A percentile compares a stretch with the other conserved stretches of the same genome.
Conservation (phyloP, 495 filamentous ascomycete species). For the Xylaria sp. region DNA sequence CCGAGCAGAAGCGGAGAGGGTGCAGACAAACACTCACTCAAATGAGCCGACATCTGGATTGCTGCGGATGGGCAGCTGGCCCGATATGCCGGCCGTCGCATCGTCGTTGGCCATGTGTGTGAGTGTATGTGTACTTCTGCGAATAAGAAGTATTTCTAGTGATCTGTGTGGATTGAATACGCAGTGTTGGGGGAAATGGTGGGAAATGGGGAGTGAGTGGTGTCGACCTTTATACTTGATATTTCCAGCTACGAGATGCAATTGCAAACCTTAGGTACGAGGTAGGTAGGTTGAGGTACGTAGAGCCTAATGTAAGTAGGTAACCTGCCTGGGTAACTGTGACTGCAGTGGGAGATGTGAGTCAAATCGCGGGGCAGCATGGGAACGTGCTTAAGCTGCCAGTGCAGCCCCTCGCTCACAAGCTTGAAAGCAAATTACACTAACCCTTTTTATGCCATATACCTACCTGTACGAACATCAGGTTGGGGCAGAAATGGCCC, state of each 20-base stretch:
- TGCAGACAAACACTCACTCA: conserved; percentile 32
- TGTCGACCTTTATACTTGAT: not conserved
- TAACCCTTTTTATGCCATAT: not conserved
- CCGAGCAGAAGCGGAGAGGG: not conserved
- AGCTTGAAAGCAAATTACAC: not conserved
- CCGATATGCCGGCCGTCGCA: conserved; percentile 34
- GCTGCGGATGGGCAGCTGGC: conserved; percentile 38
- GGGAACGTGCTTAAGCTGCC: conserved; percentile 2
- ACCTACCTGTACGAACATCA: not conserved
- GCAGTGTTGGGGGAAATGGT: not conserved
- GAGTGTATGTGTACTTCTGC: not conserved
- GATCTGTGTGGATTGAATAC: not conserved
- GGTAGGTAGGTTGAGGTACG: not conserved
- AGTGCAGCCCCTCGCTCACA: not conserved
- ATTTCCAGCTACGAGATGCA: not conserved
- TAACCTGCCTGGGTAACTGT: not conserved
- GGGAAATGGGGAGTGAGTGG: too few species aligned
- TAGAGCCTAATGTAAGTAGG: not conserved
- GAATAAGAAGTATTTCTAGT: not conserved
- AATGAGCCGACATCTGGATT: conserved; percentile 42
- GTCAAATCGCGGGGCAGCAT: conserved; percentile 29
- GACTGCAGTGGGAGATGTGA: conserved; percentile 17
- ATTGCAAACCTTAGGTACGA: not conserved
- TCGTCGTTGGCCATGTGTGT: conserved; percentile 24
- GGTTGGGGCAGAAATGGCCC: too few species aligned